Evolutionary conservation across 164 flowering plant genomes (phyloP).

Genomic region (Santalum album): DNA sequence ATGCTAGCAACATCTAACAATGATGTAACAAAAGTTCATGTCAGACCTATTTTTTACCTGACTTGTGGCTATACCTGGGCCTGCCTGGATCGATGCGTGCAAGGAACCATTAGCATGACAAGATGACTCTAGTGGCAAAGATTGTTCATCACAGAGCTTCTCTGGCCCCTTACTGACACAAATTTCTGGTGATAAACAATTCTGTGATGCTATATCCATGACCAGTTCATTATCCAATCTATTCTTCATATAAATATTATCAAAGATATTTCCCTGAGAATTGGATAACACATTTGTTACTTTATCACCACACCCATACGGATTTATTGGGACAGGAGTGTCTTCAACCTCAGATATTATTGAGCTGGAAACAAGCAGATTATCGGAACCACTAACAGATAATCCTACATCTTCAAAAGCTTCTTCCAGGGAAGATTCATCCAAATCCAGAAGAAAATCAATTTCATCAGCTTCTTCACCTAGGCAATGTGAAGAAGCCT

Average conservation of each 20-base stretch:
- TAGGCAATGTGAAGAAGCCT: conserved; percentile 12
- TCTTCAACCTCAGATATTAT: conserved; percentile 33
- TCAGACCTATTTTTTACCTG: conserved; percentile 22
- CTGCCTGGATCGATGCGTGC: conserved; percentile 7
- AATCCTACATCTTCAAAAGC: conserved; percentile 76
- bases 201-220: conserved; percentile 2
- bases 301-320: conserved; percentile 12
- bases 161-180: conserved; percentile 8
- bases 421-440: conserved; percentile 47
- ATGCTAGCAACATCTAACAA: background rate
- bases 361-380: conserved; percentile 15
- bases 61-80: conserved; percentile 3
- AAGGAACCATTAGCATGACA: conserved; percentile 1
- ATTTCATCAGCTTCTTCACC: conserved; percentile 21
- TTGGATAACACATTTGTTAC: conserved; percentile 7
- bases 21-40: background rate
- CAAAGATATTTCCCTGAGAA: conserved; percentile 10
- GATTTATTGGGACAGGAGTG: conserved; percentile 27
- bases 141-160: conserved; percentile 9
- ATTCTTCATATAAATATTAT: conserved; percentile 4
- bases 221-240: conserved; percentile 11
- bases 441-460: conserved; percentile 55
- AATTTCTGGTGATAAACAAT: conserved; percentile 10
- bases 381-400: conserved; percentile 12
- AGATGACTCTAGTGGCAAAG: background rate